Percentiles rank a stretch among this genome's conserved stretches.
phyloP scores from a whole-genome alignment of 2,329 filamentous ascomycete species.

The Taxawa tesnikishii region DNA sequence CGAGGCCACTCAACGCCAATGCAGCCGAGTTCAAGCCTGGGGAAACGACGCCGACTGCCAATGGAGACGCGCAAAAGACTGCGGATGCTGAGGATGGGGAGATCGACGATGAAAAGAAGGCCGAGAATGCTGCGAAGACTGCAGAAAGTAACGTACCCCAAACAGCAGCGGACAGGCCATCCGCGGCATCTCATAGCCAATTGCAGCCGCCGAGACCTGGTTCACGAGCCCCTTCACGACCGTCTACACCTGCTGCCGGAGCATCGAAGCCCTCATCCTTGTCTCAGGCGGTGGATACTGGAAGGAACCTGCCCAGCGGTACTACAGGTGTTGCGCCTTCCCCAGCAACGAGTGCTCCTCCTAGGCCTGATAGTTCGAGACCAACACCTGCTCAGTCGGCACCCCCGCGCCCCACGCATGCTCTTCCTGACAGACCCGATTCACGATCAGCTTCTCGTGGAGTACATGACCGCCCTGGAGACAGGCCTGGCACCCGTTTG shows the following conservation, averaged over 20 bases:
- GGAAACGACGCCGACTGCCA: constrained; percentile 1
- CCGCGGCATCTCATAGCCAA: too few species aligned
- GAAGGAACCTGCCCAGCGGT: too few species aligned
- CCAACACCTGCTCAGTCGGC: constrained; percentile 15
- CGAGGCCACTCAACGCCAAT: constrained; percentile 51
- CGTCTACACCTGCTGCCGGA: too few species aligned
- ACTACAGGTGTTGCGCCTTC: too few species aligned
- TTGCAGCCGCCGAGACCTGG: too few species aligned
- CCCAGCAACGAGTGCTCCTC: too few species aligned
- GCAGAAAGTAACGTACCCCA: constrained; percentile 1
- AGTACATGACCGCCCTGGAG: constrained; percentile 17
- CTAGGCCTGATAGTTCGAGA: constrained; percentile 21
- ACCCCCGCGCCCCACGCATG: constrained; percentile 21
- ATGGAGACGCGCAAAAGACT: constrained; percentile 2
- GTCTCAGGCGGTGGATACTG: too few species aligned
- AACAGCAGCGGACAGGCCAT: background rate
- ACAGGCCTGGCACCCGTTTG: constrained; percentile 10
- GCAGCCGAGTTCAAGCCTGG: constrained; percentile 16
- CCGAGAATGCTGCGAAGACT: constrained; percentile 11
- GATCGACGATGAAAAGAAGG: constrained; percentile 48
- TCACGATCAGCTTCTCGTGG: constrained; percentile 15
- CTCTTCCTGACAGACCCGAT: constrained; percentile 41
- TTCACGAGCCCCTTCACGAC: too few species aligned
- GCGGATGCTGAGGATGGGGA: constrained; percentile 53
- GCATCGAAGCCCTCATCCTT: too few species aligned